Conservation (phyloP, 805 yeast species). For the Blastobotrys muscicola region DNA sequence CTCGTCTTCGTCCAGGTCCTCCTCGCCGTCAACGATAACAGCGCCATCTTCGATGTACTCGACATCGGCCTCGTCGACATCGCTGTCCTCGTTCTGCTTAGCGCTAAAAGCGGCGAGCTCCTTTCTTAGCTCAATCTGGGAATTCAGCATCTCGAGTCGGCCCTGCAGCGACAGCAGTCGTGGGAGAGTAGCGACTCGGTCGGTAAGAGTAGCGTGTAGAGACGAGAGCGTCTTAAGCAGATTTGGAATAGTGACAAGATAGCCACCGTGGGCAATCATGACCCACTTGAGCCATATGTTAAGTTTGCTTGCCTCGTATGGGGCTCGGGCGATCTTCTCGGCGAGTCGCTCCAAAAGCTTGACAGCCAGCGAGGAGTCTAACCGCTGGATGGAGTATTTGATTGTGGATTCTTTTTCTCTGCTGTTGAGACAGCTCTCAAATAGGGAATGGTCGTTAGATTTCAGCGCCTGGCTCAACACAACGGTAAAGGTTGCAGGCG, state of each 20-base stretch:
- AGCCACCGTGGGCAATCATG: slow-evolving; percentile 59
- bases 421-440: slow-evolving; percentile 68
- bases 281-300: slow-evolving; percentile 76
- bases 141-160: slow-evolving; percentile 61
- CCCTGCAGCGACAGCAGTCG: slow-evolving; percentile 77
- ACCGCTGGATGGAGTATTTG: slow-evolving; percentile 44
- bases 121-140: slow-evolving; percentile 64
- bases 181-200: slow-evolving; percentile 51
- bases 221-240: slow-evolving; percentile 46
- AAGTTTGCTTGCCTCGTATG: slow-evolving; percentile 42
- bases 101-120: slow-evolving; percentile 33
- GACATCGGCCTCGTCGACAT: slow-evolving; percentile 24
- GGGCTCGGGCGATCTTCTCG: slow-evolving; percentile 41
- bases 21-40: slow-evolving; percentile 39
- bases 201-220: slow-evolving; percentile 47
- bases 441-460: slow-evolving; percentile 74
- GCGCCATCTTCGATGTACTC: slow-evolving; percentile 32
- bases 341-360: slow-evolving; percentile 39
- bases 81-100: slow-evolving; percentile 27
- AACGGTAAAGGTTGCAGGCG: slow-evolving; percentile 71
- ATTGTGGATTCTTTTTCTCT: slow-evolving; percentile 40
- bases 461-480: slow-evolving; percentile 82
- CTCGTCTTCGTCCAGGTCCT: slow-evolving; percentile 30
- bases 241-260: slow-evolving; percentile 43
- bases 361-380: slow-evolving; percentile 38